Percentiles rank a stretch among this genome's conserved stretches.
Conservation (phyloP, 1,139 yeast genomes). For the Taiozyma sp. region DNA sequence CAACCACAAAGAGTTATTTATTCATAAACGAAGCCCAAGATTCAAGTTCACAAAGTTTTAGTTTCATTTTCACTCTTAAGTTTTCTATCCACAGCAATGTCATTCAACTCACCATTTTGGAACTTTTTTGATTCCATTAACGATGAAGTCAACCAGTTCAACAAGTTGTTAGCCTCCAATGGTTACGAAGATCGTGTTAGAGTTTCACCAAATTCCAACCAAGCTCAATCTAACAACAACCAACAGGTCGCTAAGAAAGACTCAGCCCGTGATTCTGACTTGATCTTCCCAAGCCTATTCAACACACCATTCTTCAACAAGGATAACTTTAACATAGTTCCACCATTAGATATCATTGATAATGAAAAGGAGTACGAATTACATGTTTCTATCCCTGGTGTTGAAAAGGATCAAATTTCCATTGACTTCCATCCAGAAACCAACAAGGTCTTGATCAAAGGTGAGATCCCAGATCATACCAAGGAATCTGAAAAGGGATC, state of each 20-base stretch:
- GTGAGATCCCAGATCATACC: conserved; percentile 29
- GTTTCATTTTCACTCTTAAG: background rate
- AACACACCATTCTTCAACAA: conserved; percentile 23
- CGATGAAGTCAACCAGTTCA: conserved; percentile 35
- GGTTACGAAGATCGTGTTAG: conserved; percentile 18
- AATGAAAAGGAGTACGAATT: conserved; percentile 33
- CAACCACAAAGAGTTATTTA: too few species aligned
- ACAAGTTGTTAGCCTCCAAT: conserved; percentile 26
- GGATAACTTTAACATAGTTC: conserved; percentile 22
- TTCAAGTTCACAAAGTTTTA: background rate
- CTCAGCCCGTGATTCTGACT: conserved; percentile 3
- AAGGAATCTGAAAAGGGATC: conserved; percentile 10
- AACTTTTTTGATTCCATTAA: conserved; percentile 36
- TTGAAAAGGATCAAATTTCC: conserved; percentile 32
- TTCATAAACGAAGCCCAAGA: background rate
- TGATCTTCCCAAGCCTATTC: conserved; percentile 24
- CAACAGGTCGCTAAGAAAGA: conserved; percentile 11
- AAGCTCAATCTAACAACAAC: conserved; percentile 1
- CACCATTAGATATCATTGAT: conserved; percentile 39
- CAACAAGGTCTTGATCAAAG: conserved; percentile 33
- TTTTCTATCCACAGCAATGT: conserved; percentile 20
- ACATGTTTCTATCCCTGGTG: conserved; percentile 38
- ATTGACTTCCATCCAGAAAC: conserved; percentile 36
- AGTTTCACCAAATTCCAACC: conserved; percentile 14
- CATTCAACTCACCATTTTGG: conserved; percentile 36